Evolutionary conservation across 257 asterid genomes (phyloP).

Genomic region (Primulina eburnea): DNA sequence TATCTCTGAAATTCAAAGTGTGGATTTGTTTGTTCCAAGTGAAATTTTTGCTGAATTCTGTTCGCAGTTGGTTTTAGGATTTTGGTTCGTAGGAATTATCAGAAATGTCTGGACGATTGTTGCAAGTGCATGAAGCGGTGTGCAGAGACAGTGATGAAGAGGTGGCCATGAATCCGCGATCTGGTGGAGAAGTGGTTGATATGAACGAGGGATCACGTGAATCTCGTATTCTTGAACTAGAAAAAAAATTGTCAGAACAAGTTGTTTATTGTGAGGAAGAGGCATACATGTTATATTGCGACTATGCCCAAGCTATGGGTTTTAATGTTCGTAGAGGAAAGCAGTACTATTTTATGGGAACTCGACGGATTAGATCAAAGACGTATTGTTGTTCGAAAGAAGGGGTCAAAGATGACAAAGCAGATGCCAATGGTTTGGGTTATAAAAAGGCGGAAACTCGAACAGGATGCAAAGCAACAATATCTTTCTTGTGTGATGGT

Average conservation of each 20-base stretch:
- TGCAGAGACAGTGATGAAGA: slow-evolving; percentile 51
- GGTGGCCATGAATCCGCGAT: slow-evolving; percentile 35
- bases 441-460: slow-evolving; percentile 59
- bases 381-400: slow-evolving; percentile 69
- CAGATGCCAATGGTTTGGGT: slow-evolving; percentile 32
- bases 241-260: slow-evolving; percentile 48
- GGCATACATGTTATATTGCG: slow-evolving; percentile 71
- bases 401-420: slow-evolving; percentile 58
- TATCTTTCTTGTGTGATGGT: slow-evolving; percentile 52
- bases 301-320: slow-evolving; percentile 64
- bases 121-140: slow-evolving; percentile 31
- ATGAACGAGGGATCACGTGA: slow-evolving; percentile 45
- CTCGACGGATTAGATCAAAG: slow-evolving; percentile 57
- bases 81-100: slow-evolving; percentile 20
- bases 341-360: slow-evolving; percentile 68
- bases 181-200: slow-evolving; percentile 58
- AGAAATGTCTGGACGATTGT: slow-evolving; percentile 40
- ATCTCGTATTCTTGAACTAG: slow-evolving; percentile 37
- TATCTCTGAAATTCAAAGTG: background rate
- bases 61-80: slow-evolving; percentile 11
- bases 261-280: slow-evolving; percentile 60
- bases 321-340: slow-evolving; percentile 69
- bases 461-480: slow-evolving; percentile 74
- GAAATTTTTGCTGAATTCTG: background rate
- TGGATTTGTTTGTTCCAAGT: background rate